A percentile compares a stretch with the other conserved stretches of the same genome.
These are phyloP conservation scores for Backusella tuberculispora DNA, from an alignment of 192 early-diverging fungal genomes.

Conservation along the genomic window DNA sequence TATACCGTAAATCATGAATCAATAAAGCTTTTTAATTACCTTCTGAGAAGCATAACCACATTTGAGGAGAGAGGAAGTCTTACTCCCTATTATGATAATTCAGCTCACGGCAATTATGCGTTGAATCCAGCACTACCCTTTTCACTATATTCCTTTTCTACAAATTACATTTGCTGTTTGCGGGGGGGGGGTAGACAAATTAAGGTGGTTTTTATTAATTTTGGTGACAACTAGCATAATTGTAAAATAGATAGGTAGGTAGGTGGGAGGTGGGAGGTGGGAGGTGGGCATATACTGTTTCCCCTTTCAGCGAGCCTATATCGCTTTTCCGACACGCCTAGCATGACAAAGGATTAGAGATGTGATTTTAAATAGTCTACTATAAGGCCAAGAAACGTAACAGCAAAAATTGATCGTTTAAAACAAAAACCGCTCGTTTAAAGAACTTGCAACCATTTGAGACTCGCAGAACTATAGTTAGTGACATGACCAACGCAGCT, in stretches of 20 bases:
- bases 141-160: slow-evolving; percentile 14
- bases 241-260: too few relatives aligned
- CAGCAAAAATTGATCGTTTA: slow-evolving; percentile 17
- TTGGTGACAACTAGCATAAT: too few relatives aligned
- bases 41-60: slow-evolving; percentile 15
- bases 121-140: slow-evolving; percentile 10
- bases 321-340: too few relatives aligned
- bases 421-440: slow-evolving; percentile 18
- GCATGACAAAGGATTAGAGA: too few relatives aligned
- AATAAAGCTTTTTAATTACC: slow-evolving; percentile 16
- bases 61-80: slow-evolving; percentile 14
- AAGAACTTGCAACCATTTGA: slow-evolving; percentile 17
- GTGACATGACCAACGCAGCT: slow-evolving; percentile 17
- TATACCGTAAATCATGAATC: slow-evolving; percentile 15
- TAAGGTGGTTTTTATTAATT: neutral
- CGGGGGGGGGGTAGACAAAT: neutral
- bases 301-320: too few relatives aligned
- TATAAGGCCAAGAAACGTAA: slow-evolving; percentile 9
- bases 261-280: too few relatives aligned
- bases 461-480: slow-evolving; percentile 8
- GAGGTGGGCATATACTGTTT: too few relatives aligned
- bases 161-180: slow-evolving; percentile 13
- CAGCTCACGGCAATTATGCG: slow-evolving; percentile 10
- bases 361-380: too few relatives aligned
- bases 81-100: slow-evolving; percentile 8